Percentiles rank a stretch among this genome's conserved stretches.
These are phyloP conservation scores for Exophiala phaeomuriformis DNA, from an alignment of 2,329 filamentous ascomycete species.

Conservation along the genomic window DNA sequence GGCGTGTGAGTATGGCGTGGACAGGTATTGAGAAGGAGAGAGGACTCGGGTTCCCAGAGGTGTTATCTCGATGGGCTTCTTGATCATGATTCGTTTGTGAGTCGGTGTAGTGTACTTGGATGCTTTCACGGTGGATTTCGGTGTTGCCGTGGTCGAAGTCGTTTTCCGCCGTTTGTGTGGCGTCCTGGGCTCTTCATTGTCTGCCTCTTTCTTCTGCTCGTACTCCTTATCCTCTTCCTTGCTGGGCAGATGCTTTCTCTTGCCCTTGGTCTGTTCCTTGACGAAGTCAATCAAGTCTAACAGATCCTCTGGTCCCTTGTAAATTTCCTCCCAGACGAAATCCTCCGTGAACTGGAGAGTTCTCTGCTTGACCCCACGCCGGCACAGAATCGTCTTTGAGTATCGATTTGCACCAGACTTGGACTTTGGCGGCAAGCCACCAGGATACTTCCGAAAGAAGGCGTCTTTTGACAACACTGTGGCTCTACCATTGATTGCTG, in stretches of 20 bases:
- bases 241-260: constrained; percentile 9
- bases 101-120: constrained; percentile 55
- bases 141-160: constrained; percentile 38
- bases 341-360: constrained; percentile 89
- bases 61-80: constrained; percentile 90
- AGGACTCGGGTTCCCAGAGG: constrained; percentile 83
- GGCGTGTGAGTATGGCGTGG: constrained; percentile 86
- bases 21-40: constrained; percentile 60
- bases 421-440: constrained; percentile 63
- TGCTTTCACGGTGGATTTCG: constrained; percentile 35
- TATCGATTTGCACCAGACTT: constrained; percentile 56
- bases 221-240: constrained; percentile 24
- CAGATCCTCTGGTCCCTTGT: constrained; percentile 58
- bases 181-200: constrained; percentile 41
- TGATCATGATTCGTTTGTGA: constrained; percentile 63
- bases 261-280: constrained; percentile 61
- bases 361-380: constrained; percentile 78
- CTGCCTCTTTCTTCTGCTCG: constrained; percentile 26
- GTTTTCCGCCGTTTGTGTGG: constrained; percentile 51
- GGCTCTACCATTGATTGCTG: constrained; percentile 85
- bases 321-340: constrained; percentile 85
- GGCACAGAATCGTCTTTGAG: constrained; percentile 83
- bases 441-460: constrained; percentile 65
- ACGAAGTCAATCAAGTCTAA: constrained; percentile 60
- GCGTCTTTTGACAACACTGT: constrained; percentile 64